These are phyloP conservation scores for Coleophoma eucalyptorum DNA, from an alignment of 2,329 filamentous ascomycete genomes.

Conservation along the genomic window DNA sequence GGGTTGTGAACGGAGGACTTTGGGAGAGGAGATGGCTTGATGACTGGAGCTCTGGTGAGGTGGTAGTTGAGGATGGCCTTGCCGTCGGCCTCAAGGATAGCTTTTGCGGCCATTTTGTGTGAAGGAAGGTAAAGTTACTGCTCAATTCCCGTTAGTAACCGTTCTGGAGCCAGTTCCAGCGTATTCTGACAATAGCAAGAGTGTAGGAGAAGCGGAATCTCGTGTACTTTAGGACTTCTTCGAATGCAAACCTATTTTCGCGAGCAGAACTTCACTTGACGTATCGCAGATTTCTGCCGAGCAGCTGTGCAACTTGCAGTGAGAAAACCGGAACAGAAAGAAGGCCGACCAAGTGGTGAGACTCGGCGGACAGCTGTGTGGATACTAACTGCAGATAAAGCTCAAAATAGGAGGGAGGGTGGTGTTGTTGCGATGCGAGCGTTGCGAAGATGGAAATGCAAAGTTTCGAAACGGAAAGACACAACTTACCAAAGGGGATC, in stretches of 20 bases:
- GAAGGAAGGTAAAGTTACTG: conserved; percentile 19
- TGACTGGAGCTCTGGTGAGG: conserved; percentile 93
- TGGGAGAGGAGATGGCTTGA: conserved; percentile 96
- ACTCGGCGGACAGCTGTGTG: neutral
- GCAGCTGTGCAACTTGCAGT: neutral
- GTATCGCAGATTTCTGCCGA: neutral
- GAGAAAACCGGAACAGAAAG: neutral
- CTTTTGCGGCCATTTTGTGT: conserved; percentile 83
- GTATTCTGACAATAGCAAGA: conserved; percentile 9
- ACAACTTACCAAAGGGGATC: neutral
- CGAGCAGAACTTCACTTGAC: neutral
- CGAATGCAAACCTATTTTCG: neutral
- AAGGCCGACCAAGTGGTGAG: neutral
- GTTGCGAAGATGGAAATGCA: neutral
- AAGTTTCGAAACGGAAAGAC: neutral
- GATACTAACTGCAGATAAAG: neutral
- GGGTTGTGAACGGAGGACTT: conserved; percentile 84
- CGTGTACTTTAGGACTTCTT: no score
- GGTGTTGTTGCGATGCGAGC: neutral
- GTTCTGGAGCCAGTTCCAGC: neutral
- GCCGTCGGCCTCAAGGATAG: conserved; percentile 98
- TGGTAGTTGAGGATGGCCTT: conserved; percentile 99
- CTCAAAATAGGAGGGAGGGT: neutral
- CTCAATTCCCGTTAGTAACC: conserved; percentile 11
- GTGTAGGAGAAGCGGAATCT: neutral